Percentiles rank a stretch among this genome's conserved stretches.
These are phyloP conservation scores for Ambrosiella cleistominuta DNA, from an alignment of 2,329 filamentous ascomycete species.

Conservation along the genomic window DNA sequence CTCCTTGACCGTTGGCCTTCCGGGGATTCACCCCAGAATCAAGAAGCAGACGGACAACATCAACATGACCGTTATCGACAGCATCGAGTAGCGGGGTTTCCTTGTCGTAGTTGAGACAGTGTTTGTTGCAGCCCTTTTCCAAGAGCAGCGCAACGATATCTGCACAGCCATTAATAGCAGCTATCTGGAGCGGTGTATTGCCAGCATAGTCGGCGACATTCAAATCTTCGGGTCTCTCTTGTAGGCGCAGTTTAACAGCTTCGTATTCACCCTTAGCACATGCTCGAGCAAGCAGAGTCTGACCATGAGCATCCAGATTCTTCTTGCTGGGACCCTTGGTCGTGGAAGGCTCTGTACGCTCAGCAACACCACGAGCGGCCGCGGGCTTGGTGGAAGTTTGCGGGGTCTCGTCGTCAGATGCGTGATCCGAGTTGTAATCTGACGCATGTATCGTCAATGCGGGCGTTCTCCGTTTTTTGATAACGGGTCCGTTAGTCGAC, in stretches of 20 bases:
- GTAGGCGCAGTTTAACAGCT: slow-evolving; percentile 53
- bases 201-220: slow-evolving; percentile 84
- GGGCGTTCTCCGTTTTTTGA: slow-evolving; percentile 50
- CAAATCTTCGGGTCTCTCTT: slow-evolving; percentile 70
- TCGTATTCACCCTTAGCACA: slow-evolving; percentile 76
- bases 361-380: slow-evolving; percentile 36
- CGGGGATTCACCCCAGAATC: slow-evolving; percentile 81
- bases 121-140: slow-evolving; percentile 65
- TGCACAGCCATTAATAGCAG: slow-evolving; percentile 68
- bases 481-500: slow-evolving; percentile 42
- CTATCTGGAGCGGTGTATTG: slow-evolving; percentile 92
- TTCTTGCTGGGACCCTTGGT: slow-evolving; percentile 62
- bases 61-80: slow-evolving; percentile 83
- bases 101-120: slow-evolving; percentile 62
- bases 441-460: slow-evolving; percentile 40
- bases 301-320: slow-evolving; percentile 78
- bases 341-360: slow-evolving; percentile 46
- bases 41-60: slow-evolving; percentile 70
- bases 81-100: slow-evolving; percentile 93
- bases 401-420: slow-evolving; percentile 42
- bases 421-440: slow-evolving; percentile 51
- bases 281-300: slow-evolving; percentile 76
- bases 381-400: slow-evolving; percentile 39
- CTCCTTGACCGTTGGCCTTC: slow-evolving; percentile 77
- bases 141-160: slow-evolving; percentile 80